phyloP scores from a whole-genome alignment of 2,329 filamentous ascomycete species.

The Stagonosporopsis chrysanthemi region DNA sequence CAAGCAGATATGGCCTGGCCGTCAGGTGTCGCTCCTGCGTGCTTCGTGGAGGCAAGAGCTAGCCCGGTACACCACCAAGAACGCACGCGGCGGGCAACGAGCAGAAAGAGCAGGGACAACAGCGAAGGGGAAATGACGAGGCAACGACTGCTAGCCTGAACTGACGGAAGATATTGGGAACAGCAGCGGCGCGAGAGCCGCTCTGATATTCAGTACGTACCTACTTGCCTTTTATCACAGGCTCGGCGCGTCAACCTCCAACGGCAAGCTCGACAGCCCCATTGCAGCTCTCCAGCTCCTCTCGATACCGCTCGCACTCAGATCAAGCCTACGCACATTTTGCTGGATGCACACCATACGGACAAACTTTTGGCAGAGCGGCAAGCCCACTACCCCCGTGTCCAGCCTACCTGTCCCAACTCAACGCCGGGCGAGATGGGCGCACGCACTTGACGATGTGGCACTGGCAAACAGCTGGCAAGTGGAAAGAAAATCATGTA shows the following conservation, averaged over 20 bases:
- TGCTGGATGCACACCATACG: neutral
- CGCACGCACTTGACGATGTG: slow-evolving; percentile 11
- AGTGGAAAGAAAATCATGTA: slow-evolving; percentile 9
- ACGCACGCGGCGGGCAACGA: neutral
- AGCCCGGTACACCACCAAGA: neutral
- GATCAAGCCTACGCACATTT: neutral
- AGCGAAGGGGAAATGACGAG: neutral
- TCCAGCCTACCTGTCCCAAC: neutral
- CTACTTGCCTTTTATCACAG: slow-evolving; percentile 8
- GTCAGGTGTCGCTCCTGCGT: slow-evolving; percentile 9
- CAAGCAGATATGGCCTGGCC: neutral
- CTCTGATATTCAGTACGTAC: slow-evolving; percentile 8
- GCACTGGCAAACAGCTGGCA: slow-evolving; percentile 8
- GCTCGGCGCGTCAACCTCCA: neutral
- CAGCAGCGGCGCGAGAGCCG: slow-evolving; percentile 1
- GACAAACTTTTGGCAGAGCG: slow-evolving; percentile 3
- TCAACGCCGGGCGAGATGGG: neutral
- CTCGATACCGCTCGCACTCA: neutral
- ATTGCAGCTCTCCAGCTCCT: neutral
- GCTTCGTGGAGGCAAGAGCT: slow-evolving; percentile 1
- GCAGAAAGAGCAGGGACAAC: neutral
- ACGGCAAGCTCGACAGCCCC: neutral
- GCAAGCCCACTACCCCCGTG: neutral
- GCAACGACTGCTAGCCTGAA: neutral
- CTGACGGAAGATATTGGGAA: neutral